Base-by-base conservation (phyloP, 345 rosid genomes). In the Pseudoturritis turrita region DNA sequence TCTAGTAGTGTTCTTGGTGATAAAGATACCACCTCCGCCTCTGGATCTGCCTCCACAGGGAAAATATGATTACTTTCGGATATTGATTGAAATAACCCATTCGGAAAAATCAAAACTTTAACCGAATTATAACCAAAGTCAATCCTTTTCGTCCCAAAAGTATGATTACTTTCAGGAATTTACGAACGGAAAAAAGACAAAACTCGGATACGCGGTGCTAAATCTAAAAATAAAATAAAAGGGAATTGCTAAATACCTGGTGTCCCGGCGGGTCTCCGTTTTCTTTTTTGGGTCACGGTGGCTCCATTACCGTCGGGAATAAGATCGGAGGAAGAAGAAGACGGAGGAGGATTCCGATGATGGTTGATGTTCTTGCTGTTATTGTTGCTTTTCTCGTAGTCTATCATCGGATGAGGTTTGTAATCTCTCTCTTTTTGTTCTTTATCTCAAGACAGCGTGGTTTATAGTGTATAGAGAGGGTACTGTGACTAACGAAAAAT, bases 1-100 rank as follows among this genome's bases (percentile, higher is more conserved):
- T 95, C 99, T 55, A 95, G 73, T n/a, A 95, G 81, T 6, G 97
- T 95, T 76, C 86, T 91, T 15, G 99, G 99, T 1, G 99, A 95
- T 45, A 95, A 78, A 21, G 99, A 91, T 14, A 95, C 93, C 60
- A 95, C 99, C 52, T 91, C 99, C 10, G 99, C 99, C 79, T 91
- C 99, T 11, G 99, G 99, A 95, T 95, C 99, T 95, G 45, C 26
- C 49, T 3, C 55, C 64, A 14, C 51, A 43, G 56, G 62, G 3
- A 44, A 55, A 12, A 7, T 44, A 60, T 56, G 11, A 63, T 63
- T 63, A 17, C 11, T 62, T 41, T 60, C 33, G 22, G 65, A 43
- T 61, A 61, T 61, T 15, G 4, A 29, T 18, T 1, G 10, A 14
- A 45, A 21, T 8, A n/a, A 23, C 6, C 3, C 23, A 53, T 33